Evolutionary conservation across 1,284 basidiomycete species (phyloP).

Genomic region (Moniliella sp.): DNA sequence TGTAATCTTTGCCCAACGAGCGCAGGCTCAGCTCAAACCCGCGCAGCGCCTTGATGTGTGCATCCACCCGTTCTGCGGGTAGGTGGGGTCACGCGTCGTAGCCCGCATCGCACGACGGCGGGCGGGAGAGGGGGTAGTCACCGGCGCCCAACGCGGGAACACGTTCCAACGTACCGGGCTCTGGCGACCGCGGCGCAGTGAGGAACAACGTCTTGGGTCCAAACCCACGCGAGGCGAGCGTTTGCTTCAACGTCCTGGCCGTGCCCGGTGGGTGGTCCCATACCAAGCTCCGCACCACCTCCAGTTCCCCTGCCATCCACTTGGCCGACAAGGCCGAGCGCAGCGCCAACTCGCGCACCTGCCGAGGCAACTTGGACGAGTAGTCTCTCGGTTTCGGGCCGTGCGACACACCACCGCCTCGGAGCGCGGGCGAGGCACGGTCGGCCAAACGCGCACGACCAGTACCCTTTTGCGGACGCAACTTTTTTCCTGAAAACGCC

Average conservation of each 20-base stretch:
- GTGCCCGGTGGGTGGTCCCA: conserved; percentile 23
- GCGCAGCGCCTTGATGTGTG: conserved; percentile 11
- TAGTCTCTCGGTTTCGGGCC: conserved; percentile 77
- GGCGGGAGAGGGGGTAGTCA: conserved; percentile 5
- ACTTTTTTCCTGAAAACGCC: conserved; percentile 62
- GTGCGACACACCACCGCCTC: conserved; percentile 74
- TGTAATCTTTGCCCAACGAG: conserved; percentile 20
- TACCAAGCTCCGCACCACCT: conserved; percentile 46
- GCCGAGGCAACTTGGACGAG: conserved; percentile 65
- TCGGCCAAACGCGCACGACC: conserved; percentile 77
- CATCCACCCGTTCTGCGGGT: conserved; percentile 12
- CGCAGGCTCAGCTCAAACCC: conserved; percentile 18
- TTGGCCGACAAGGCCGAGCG: conserved; percentile 63
- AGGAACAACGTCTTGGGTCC: no score
- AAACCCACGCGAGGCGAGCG: no score
- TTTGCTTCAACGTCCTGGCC: no score
- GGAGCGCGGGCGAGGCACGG: conserved; percentile 62
- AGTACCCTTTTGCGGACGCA: conserved; percentile 73
- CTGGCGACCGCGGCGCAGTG: conserved; percentile 26
- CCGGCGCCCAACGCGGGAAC: no score
- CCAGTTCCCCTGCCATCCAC: conserved; percentile 51
- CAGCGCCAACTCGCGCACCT: conserved; percentile 79
- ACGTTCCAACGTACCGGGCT: no score
- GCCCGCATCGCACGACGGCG: conserved; percentile 8
- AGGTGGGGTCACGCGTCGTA: conserved; percentile 18